Conservation (phyloP, 163 green algal species). For the Chloromonas sp. region DNA sequence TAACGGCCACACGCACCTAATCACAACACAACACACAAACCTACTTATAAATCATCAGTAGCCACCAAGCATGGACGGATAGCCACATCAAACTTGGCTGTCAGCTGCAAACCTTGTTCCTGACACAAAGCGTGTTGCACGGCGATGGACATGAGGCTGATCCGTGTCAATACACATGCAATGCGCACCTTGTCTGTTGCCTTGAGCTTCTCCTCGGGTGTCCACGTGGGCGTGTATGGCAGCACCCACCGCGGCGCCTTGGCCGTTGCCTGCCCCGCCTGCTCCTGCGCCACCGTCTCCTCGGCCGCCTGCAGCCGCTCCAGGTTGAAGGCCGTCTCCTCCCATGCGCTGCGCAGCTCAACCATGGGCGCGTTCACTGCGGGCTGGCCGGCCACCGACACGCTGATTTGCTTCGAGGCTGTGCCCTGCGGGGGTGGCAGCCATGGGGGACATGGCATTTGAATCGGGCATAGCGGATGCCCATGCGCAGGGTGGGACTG, state of each 20-base stretch:
- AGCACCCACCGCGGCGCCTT: constrained; percentile 76
- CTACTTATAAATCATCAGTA: not conserved
- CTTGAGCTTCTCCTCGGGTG: constrained; percentile 53
- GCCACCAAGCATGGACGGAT: too few relatives aligned
- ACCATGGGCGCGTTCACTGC: constrained; percentile 38
- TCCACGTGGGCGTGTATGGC: constrained; percentile 73
- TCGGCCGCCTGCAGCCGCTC: constrained; percentile 77
- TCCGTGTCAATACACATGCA: too few relatives aligned
- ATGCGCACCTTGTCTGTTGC: constrained; percentile 47
- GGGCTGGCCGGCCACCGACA: constrained; percentile 29
- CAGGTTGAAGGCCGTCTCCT: constrained; percentile 89
- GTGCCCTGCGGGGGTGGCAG: not conserved
- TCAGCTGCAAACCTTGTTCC: not conserved
- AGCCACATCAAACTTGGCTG: not conserved
- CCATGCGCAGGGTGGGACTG: too few relatives aligned
- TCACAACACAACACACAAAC: not conserved
- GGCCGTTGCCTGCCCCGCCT: constrained; percentile 48
- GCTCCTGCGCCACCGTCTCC: constrained; percentile 78
- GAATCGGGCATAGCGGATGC: too few relatives aligned
- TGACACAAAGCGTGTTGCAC: not conserved
- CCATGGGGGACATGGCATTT: too few relatives aligned
- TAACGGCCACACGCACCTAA: constrained; percentile 70
- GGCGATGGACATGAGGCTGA: too few relatives aligned
- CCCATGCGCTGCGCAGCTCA: constrained; percentile 83
- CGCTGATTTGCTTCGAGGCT: constrained; percentile 7